Percentiles rank a stretch among this genome's conserved stretches.
phyloP scores from a whole-genome alignment of 495 filamentous ascomycete species.

The Hypomontagnella submonticulosa region DNA sequence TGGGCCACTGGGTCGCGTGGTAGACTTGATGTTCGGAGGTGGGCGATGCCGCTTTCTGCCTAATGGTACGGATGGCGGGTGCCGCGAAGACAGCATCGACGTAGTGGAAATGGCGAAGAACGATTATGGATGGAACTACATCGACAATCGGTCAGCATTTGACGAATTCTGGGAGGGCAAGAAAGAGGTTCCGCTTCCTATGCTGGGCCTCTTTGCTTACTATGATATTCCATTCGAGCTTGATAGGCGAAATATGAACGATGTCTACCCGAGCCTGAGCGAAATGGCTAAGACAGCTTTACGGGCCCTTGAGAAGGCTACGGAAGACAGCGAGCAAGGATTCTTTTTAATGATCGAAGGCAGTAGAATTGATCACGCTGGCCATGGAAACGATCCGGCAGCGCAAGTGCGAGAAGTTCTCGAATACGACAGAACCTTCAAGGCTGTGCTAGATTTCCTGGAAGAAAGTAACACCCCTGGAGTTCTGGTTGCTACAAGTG shows the following conservation, averaged over 20 bases:
- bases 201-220: slow-evolving; percentile 87
- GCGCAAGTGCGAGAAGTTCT: slow-evolving; percentile 95
- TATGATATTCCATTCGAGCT: slow-evolving; percentile 92
- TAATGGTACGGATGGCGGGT: slow-evolving; percentile 79
- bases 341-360: slow-evolving; percentile 99
- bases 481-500: slow-evolving; percentile 86
- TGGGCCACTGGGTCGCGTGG: slow-evolving; percentile 83
- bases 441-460: slow-evolving; percentile 84
- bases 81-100: slow-evolving; percentile 78
- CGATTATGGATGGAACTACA: slow-evolving; percentile 81
- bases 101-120: slow-evolving; percentile 73
- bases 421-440: slow-evolving; percentile 88
- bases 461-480: slow-evolving; percentile 76
- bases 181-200: slow-evolving; percentile 74
- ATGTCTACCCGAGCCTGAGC: slow-evolving; percentile 86
- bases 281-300: slow-evolving; percentile 92
- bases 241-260: slow-evolving; percentile 79
- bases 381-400: slow-evolving; percentile 93
- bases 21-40: slow-evolving; percentile 92
- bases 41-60: slow-evolving; percentile 93
- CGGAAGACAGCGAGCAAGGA: slow-evolving; percentile 84
- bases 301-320: slow-evolving; percentile 81
- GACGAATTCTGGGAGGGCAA: slow-evolving; percentile 77
- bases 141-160: slow-evolving; percentile 77
- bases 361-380: slow-evolving; percentile 94